These are phyloP conservation scores for Penicillium odoratum DNA, from an alignment of 495 filamentous ascomycete genomes.

Conservation along the genomic window DNA sequence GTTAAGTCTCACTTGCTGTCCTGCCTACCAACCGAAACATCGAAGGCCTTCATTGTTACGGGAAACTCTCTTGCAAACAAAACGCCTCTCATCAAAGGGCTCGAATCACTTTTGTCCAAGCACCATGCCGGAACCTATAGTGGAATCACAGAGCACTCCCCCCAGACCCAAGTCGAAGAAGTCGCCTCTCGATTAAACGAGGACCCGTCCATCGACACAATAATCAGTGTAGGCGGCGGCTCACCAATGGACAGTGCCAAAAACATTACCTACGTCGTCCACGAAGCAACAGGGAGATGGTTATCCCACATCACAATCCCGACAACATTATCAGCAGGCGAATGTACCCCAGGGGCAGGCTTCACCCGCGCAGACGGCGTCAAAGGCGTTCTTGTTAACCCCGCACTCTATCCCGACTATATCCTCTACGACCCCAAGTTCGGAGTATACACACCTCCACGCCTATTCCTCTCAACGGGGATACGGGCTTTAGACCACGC, in stretches of 20 bases:
- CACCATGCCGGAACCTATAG: background rate
- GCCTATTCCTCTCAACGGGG: background rate
- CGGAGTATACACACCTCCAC: too few species aligned
- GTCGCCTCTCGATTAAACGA: background rate
- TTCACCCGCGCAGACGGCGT: background rate
- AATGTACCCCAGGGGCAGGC: background rate
- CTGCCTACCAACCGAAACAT: too few species aligned
- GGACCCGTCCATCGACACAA: background rate
- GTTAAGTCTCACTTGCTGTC: too few species aligned
- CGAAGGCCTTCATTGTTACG: background rate
- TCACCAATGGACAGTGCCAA: slow-evolving; percentile 5
- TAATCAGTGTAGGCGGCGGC: slow-evolving; percentile 2
- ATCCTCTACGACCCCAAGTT: too few species aligned
- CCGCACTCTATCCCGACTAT: too few species aligned
- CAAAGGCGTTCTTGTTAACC: background rate
- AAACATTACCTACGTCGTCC: background rate
- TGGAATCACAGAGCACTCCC: slow-evolving; percentile 1
- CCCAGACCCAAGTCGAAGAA: background rate
- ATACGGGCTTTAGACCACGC: slow-evolving; percentile 1
- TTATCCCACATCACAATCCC: slow-evolving; percentile 2
- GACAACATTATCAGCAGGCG: slow-evolving; percentile 1
- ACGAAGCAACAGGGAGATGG: background rate
- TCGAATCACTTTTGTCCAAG: background rate
- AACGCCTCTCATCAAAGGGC: slow-evolving; percentile 1
- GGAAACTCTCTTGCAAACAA: background rate